phyloP scores from a whole-genome alignment of 257 asterid genomes.

The Solanum clarkiae region DNA sequence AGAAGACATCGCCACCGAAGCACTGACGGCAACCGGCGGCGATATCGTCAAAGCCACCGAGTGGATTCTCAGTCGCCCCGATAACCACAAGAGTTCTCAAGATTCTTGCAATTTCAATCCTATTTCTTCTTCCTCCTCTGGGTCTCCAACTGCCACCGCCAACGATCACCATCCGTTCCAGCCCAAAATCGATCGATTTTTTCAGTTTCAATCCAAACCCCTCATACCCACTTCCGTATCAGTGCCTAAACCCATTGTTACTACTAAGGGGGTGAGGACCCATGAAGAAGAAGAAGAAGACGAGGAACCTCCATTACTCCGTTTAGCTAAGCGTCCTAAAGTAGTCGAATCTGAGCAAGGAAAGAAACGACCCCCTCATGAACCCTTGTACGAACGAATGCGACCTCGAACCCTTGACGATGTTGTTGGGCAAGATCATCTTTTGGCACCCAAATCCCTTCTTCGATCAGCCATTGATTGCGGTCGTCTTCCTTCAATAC shows the following conservation, averaged over 20 bases:
- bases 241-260: neutral
- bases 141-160: neutral
- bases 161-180: conserved; percentile 17
- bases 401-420: conserved; percentile 66
- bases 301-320: conserved; percentile 1
- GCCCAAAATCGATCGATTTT: conserved; percentile 63
- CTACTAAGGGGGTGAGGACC: neutral
- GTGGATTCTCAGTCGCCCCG: conserved; percentile 41
- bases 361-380: conserved; percentile 15
- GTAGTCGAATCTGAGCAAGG: neutral
- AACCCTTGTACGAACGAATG: conserved; percentile 69
- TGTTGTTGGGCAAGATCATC: conserved; percentile 79
- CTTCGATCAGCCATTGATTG: conserved; percentile 38
- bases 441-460: conserved; percentile 37
- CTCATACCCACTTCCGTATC: neutral
- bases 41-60: conserved; percentile 58
- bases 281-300: neutral
- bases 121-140: conserved; percentile 1
- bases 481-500: conserved; percentile 55
- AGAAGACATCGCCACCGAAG: conserved; percentile 38
- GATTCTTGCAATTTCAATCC: conserved; percentile 5
- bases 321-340: conserved; percentile 27
- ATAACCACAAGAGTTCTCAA: neutral
- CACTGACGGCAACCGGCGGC: conserved; percentile 45
- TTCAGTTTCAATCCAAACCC: conserved; percentile 18